Evolutionary conservation across 192 early-diverging fungal genomes (phyloP).

Genomic region (Podila epigama): DNA sequence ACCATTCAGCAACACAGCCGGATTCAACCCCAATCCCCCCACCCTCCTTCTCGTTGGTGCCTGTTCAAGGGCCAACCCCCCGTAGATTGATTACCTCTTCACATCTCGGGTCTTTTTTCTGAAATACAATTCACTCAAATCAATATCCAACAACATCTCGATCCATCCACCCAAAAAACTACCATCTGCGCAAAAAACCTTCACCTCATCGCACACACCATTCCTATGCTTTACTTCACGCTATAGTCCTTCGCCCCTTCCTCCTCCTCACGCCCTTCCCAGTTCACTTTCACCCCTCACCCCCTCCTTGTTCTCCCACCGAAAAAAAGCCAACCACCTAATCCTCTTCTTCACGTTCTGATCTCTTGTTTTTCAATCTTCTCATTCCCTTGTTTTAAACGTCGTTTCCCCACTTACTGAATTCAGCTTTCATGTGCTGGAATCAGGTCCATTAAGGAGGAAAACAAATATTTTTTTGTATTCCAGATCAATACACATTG

Average conservation of each 20-base stretch:
- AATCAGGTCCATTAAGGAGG: constrained; percentile 1
- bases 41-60: constrained; percentile 25
- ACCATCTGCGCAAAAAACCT: too few species aligned
- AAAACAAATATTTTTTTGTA: constrained; percentile 4
- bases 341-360: background rate
- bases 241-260: constrained; percentile 3
- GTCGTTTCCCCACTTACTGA: background rate
- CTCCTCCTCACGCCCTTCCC: background rate
- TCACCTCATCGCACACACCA: background rate
- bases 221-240: constrained; percentile 3
- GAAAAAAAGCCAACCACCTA: background rate
- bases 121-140: background rate
- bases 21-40: background rate
- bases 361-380: constrained; percentile 2
- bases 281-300: background rate
- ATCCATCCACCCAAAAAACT: background rate
- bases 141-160: background rate
- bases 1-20: background rate
- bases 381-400: constrained; percentile 4
- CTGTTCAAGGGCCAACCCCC: constrained; percentile 49
- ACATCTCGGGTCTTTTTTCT: constrained; percentile 38
- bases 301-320: background rate
- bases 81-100: constrained; percentile 11
- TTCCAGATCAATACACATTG: constrained; percentile 10
- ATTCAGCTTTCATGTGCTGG: constrained; percentile 5